Base-by-base conservation (phyloP, 768 basidiomycete genomes). In the Termitomyces sp. region DNA sequence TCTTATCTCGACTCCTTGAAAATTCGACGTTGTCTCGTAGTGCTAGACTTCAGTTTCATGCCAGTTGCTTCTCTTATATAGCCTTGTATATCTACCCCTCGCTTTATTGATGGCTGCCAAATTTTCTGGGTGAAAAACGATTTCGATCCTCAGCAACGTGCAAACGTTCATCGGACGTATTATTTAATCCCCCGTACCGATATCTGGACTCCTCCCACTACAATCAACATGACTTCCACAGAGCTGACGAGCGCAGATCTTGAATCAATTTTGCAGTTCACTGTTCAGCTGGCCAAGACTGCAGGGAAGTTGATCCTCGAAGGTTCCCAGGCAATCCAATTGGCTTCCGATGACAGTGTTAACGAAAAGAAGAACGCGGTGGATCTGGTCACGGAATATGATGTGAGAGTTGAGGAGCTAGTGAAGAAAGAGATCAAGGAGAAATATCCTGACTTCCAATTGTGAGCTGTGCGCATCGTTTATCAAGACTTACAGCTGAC, bases 351-450 rank as follows among this genome's bases (percentile, higher is more conserved):
- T 67, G 78, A 91, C 44, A 84, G 82, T 63, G 78, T 91, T 39
- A 84, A 83, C 63, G 89, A 91, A 78, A 98, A 97, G 84, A 93
- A 92, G 76, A 97, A 96, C 70, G 85, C 94, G 3, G 94, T 95
- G 22, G 96, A 97, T 75, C 79, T 98, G 36, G 96, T 98, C 28
- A 98, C 96, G 0, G 91, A 96, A 75, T 97, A 92, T 68, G 96
- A 98, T 73, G 89, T 95, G 40, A 85, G 82, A 49, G 96, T 97
- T 12, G 96, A 97, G 74, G 87, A 91, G 62, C 77, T 94, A 50
- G 92, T 97, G 55, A 88, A 86, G 74, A 69, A 78, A 33, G 83
- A 88, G 69, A 84, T 96, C 57, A 76, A 78, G 35, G 73, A 75
- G 28, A 79, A 76, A 55, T 96, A 91, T 72, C 93, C 94, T 0